These are phyloP conservation scores for Saksenaea oblongispora DNA, from an alignment of 371 early-diverging fungal genomes.

Conservation along the genomic window DNA sequence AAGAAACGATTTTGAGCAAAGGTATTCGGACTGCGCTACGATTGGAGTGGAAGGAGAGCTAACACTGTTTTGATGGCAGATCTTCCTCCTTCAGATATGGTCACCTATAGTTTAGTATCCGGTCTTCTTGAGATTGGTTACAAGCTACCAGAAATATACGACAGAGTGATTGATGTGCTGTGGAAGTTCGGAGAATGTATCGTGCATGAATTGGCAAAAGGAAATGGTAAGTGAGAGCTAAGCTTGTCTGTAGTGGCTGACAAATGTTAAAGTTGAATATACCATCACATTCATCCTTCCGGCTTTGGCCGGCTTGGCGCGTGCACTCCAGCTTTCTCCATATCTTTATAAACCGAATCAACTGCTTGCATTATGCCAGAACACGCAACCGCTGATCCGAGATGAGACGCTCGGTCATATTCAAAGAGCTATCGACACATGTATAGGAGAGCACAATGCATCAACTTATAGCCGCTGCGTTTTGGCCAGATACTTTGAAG, in stretches of 20 bases:
- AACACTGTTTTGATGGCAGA: constrained; percentile 5
- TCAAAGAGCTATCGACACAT: constrained; percentile 50
- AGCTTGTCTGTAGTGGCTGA: background rate
- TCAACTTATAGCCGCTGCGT: constrained; percentile 50
- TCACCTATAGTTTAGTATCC: constrained; percentile 38
- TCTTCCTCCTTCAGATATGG: constrained; percentile 37
- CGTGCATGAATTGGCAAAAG: constrained; percentile 16
- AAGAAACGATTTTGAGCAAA: constrained; percentile 24
- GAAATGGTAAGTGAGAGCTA: background rate
- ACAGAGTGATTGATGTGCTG: constrained; percentile 31
- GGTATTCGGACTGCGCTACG: constrained; percentile 19
- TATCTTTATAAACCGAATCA: constrained; percentile 52
- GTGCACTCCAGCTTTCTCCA: constrained; percentile 62
- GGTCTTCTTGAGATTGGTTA: constrained; percentile 55
- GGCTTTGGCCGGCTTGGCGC: constrained; percentile 64
- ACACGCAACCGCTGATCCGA: constrained; percentile 54
- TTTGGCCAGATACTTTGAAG: constrained; percentile 49
- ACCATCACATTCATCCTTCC: constrained; percentile 67
- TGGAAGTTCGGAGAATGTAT: constrained; percentile 32
- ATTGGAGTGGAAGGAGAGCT: constrained; percentile 5
- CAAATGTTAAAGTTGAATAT: constrained; percentile 39
- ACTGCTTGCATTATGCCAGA: constrained; percentile 50
- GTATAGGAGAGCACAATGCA: constrained; percentile 40
- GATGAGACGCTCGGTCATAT: constrained; percentile 57
- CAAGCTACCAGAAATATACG: constrained; percentile 40